These are phyloP conservation scores for Recurvomyces mirabilis DNA, from an alignment of 495 filamentous ascomycete species.

Conservation along the genomic window DNA sequence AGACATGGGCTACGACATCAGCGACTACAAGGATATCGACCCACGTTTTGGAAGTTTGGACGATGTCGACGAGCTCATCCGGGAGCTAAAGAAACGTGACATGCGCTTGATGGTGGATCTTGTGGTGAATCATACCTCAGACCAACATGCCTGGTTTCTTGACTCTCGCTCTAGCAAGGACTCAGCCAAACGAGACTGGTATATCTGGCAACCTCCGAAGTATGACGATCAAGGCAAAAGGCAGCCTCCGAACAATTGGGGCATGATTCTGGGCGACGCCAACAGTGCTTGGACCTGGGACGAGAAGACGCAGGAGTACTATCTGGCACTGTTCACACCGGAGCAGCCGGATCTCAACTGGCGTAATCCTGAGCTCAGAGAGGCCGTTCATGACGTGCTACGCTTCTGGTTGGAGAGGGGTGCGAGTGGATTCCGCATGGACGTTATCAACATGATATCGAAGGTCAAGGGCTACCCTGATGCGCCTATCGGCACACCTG, in stretches of 20 bases:
- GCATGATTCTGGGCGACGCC: slow-evolving; percentile 38
- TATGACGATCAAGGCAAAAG: slow-evolving; percentile 40
- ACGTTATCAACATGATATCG: slow-evolving; percentile 46
- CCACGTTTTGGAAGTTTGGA: slow-evolving; percentile 43
- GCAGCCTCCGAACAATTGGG: slow-evolving; percentile 51
- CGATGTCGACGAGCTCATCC: slow-evolving; percentile 44
- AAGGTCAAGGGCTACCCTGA: slow-evolving; percentile 37
- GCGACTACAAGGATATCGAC: slow-evolving; percentile 34
- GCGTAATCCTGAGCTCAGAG: slow-evolving; percentile 39
- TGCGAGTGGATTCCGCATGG: slow-evolving; percentile 45
- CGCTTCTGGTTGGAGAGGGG: slow-evolving; percentile 45
- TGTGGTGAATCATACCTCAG: slow-evolving; percentile 49
- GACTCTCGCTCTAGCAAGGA: slow-evolving; percentile 38
- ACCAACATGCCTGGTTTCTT: slow-evolving; percentile 48
- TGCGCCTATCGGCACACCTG: slow-evolving; percentile 33
- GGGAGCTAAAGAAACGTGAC: slow-evolving; percentile 37
- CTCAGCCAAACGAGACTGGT: slow-evolving; percentile 47
- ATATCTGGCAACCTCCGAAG: slow-evolving; percentile 45
- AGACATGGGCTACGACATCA: slow-evolving; percentile 36
- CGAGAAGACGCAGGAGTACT: slow-evolving; percentile 41
- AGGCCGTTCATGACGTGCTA: slow-evolving; percentile 41
- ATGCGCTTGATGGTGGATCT: slow-evolving; percentile 41
- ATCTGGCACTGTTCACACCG: slow-evolving; percentile 40
- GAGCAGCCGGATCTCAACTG: slow-evolving; percentile 48
- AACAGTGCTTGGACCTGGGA: slow-evolving; percentile 46